phyloP scores from a whole-genome alignment of 1,139 yeast genomes.

The Wickerhamomyces sp. region DNA sequence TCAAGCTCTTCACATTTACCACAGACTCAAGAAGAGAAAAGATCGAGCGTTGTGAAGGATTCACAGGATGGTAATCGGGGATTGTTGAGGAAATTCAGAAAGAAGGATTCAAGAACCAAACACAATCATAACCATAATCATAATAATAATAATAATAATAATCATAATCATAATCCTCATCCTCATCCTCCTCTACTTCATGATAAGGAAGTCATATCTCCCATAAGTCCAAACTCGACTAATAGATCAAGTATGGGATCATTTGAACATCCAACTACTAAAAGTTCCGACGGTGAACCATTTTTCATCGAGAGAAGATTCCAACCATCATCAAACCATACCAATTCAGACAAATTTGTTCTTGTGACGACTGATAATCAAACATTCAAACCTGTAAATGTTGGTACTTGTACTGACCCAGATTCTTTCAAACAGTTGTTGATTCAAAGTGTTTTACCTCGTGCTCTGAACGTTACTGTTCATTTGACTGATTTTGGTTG shows the following conservation, averaged over 20 bases:
- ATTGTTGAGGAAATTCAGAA: slow-evolving; percentile 25
- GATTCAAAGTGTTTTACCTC: slow-evolving; percentile 36
- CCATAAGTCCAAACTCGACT: slow-evolving; percentile 14
- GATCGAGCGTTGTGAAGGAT: slow-evolving; percentile 17
- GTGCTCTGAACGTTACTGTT: slow-evolving; percentile 40
- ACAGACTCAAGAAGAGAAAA: slow-evolving; percentile 19
- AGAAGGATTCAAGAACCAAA: slow-evolving; percentile 7
- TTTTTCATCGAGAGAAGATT: slow-evolving; percentile 28
- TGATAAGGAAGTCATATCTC: slow-evolving; percentile 12
- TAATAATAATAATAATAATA: too few species aligned
- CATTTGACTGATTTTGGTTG: slow-evolving; percentile 72
- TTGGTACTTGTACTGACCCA: slow-evolving; percentile 27
- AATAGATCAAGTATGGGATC: slow-evolving; percentile 5
- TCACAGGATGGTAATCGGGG: slow-evolving; percentile 21
- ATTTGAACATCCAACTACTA: not conserved
- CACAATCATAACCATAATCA: too few species aligned
- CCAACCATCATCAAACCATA: slow-evolving; percentile 28
- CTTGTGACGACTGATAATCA: slow-evolving; percentile 58
- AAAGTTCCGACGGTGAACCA: slow-evolving; percentile 3
- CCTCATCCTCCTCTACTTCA: too few species aligned
- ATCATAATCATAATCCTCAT: too few species aligned
- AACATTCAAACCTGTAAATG: slow-evolving; percentile 44
- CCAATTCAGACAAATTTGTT: slow-evolving; percentile 30
- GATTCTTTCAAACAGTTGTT: slow-evolving; percentile 35
- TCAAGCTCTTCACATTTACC: slow-evolving; percentile 16